A percentile compares a stretch with the other conserved stretches of the same genome.
Conservation (phyloP, 164 flowering plant species). For the Protea cynaroides region DNA sequence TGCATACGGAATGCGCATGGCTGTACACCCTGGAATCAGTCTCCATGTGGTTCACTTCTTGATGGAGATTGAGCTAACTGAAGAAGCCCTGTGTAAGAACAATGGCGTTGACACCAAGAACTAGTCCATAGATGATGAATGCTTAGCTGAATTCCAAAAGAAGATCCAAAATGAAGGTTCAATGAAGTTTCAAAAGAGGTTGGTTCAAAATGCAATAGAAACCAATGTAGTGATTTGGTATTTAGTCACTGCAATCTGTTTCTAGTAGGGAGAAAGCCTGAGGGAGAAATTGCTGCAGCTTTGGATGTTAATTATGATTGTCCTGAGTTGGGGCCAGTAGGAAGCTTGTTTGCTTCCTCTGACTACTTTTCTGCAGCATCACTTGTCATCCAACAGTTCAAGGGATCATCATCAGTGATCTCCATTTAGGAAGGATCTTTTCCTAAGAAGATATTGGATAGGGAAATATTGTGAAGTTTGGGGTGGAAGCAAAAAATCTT, state of each 20-base stretch:
- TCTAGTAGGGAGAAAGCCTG: slow-evolving; percentile 47
- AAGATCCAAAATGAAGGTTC: slow-evolving; percentile 16
- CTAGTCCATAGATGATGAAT: slow-evolving; percentile 25
- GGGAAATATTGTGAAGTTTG: no score
- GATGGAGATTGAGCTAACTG: slow-evolving; percentile 12
- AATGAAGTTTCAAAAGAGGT: slow-evolving; percentile 28
- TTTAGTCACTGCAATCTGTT: slow-evolving; percentile 33
- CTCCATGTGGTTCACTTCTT: slow-evolving; percentile 21
- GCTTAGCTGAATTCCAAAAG: slow-evolving; percentile 26
- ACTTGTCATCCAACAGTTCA: slow-evolving; percentile 54
- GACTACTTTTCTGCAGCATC: slow-evolving; percentile 51
- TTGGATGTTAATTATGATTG: slow-evolving; percentile 29
- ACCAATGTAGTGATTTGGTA: slow-evolving; percentile 11
- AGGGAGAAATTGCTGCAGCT: slow-evolving; percentile 20
- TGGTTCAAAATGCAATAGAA: slow-evolving; percentile 21
- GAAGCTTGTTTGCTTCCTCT: slow-evolving; percentile 39
- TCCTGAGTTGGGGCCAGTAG: slow-evolving; percentile 72
- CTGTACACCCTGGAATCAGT: slow-evolving; percentile 10
- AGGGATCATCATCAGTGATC: neutral
- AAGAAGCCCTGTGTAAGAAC: slow-evolving; percentile 10
- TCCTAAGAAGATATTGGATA: no score
- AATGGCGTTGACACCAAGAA: neutral
- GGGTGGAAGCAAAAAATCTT: no score
- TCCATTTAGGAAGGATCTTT: no score
- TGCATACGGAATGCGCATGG: slow-evolving; percentile 37